Percentiles rank a stretch among this genome's conserved stretches.
These are phyloP conservation scores for Talaromyces atroroseus DNA, from an alignment of 2,329 filamentous ascomycete species.

Conservation along the genomic window DNA sequence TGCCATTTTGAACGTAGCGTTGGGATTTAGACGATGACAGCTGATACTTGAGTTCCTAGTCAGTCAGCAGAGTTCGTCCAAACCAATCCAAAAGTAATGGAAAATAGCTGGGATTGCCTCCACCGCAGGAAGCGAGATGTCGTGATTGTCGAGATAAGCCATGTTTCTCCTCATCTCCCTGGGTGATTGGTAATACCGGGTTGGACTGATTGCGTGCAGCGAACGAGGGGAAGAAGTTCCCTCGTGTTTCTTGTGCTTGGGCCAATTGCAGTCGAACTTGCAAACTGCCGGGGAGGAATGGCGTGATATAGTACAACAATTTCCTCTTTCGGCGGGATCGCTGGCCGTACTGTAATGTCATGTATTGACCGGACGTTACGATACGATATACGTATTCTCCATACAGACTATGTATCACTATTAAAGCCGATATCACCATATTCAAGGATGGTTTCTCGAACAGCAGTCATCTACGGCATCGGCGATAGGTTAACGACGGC, in stretches of 20 bases:
- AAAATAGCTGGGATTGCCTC: neutral
- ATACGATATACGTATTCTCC: neutral
- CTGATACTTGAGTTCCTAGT: neutral
- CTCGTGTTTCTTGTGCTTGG: neutral
- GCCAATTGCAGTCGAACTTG: constrained; percentile 2
- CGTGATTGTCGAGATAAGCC: constrained; percentile 2
- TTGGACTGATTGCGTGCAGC: too few relatives aligned
- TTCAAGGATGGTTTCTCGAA: too few relatives aligned
- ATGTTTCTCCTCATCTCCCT: neutral
- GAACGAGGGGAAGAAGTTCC: neutral
- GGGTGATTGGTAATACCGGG: neutral
- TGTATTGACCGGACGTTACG: neutral
- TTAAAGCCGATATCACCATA: too few relatives aligned
- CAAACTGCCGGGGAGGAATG: constrained; percentile 8
- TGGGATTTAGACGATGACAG: neutral
- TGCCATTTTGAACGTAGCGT: constrained; percentile 2
- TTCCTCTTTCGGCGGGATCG: neutral
- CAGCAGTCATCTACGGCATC: too few relatives aligned
- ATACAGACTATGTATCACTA: too few relatives aligned
- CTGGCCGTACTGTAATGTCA: neutral
- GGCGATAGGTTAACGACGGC: too few relatives aligned
- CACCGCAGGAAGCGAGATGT: neutral
- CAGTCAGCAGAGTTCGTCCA: neutral
- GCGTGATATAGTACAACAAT: constrained; percentile 5
- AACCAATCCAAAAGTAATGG: neutral